Evolutionary conservation across 2,329 filamentous ascomycete genomes (phyloP).

Genomic region (Eurotiales sp.): DNA sequence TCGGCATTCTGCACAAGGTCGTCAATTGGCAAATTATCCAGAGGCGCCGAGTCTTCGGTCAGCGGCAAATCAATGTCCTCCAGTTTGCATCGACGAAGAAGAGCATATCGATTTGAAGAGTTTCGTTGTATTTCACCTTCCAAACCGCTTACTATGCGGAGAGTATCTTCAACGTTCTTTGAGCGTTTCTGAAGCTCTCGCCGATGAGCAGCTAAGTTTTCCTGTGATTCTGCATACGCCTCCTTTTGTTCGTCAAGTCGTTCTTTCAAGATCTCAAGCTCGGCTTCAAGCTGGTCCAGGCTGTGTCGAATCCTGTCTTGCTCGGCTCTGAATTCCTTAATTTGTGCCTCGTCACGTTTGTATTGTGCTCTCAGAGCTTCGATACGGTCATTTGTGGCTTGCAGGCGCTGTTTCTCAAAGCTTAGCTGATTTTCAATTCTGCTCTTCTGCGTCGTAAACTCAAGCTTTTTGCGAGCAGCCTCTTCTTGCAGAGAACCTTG

Average conservation of each 20-base stretch:
- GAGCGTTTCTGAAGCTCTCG: slow-evolving; percentile 77
- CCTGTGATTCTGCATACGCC: slow-evolving; percentile 64
- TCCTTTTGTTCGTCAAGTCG: slow-evolving; percentile 65
- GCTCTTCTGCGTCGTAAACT: slow-evolving; percentile 75
- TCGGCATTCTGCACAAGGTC: slow-evolving; percentile 71
- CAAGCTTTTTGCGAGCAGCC: slow-evolving; percentile 76
- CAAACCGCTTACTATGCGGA: slow-evolving; percentile 72
- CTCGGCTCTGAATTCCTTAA: slow-evolving; percentile 66
- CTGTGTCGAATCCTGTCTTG: slow-evolving; percentile 71
- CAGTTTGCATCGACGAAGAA: slow-evolving; percentile 84
- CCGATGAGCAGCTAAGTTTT: slow-evolving; percentile 74
- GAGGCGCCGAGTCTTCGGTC: slow-evolving; percentile 60
- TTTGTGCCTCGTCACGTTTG: slow-evolving; percentile 63
- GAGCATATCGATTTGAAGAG: slow-evolving; percentile 74
- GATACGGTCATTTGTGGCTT: slow-evolving; percentile 66
- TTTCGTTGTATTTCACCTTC: slow-evolving; percentile 85
- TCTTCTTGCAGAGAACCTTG: slow-evolving; percentile 92
- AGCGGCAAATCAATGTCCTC: slow-evolving; percentile 89
- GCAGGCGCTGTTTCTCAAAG: slow-evolving; percentile 68
- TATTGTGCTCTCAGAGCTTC: slow-evolving; percentile 63
- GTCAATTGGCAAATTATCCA: slow-evolving; percentile 84
- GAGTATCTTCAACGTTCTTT: slow-evolving; percentile 72
- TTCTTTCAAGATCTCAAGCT: slow-evolving; percentile 72
- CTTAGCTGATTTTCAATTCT: slow-evolving; percentile 58
- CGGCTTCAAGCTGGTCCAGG: slow-evolving; percentile 68